phyloP scores from a whole-genome alignment of 2,329 filamentous ascomycete genomes.

The Colletotrichum spaethianum region DNA sequence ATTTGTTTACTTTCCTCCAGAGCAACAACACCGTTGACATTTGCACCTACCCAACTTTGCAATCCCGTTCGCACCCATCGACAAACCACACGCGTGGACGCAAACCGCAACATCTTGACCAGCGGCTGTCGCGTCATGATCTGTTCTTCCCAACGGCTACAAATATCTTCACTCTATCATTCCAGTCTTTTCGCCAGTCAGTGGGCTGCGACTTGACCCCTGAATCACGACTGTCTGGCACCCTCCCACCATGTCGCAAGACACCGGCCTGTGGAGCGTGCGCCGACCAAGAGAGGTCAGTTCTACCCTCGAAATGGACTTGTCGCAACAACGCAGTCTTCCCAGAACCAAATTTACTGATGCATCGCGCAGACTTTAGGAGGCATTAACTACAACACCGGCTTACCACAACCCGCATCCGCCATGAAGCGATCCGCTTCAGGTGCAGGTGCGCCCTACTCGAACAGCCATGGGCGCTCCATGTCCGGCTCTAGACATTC shows the following conservation, averaged over 20 bases:
- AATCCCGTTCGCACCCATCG: constrained; percentile 12
- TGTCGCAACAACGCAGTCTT: neutral
- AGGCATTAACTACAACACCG: constrained; percentile 84
- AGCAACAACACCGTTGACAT: constrained; percentile 51
- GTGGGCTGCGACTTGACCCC: constrained; percentile 18
- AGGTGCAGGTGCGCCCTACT: constrained; percentile 75
- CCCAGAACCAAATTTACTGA: constrained; percentile 3
- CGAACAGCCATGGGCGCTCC: constrained; percentile 81
- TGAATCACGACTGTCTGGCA: neutral
- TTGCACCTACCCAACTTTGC: neutral
- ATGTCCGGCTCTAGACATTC: constrained; percentile 88
- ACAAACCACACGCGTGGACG: constrained; percentile 13
- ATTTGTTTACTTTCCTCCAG: constrained; percentile 61
- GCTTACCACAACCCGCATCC: constrained; percentile 91
- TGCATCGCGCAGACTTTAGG: constrained; percentile 79
- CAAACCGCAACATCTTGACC: neutral
- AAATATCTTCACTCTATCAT: neutral
- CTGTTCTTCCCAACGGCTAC: too few species aligned
- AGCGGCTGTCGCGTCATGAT: neutral
- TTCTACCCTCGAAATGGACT: constrained; percentile 5
- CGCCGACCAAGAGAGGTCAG: constrained; percentile 91
- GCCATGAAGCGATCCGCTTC: constrained; percentile 95
- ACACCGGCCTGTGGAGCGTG: constrained; percentile 90
- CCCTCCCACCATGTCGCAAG: constrained; percentile 80
- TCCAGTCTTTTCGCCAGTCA: constrained; percentile 8